Evolutionary conservation across 2,329 filamentous ascomycete species (phyloP).

Genomic region (Phialophora verrucosa): DNA sequence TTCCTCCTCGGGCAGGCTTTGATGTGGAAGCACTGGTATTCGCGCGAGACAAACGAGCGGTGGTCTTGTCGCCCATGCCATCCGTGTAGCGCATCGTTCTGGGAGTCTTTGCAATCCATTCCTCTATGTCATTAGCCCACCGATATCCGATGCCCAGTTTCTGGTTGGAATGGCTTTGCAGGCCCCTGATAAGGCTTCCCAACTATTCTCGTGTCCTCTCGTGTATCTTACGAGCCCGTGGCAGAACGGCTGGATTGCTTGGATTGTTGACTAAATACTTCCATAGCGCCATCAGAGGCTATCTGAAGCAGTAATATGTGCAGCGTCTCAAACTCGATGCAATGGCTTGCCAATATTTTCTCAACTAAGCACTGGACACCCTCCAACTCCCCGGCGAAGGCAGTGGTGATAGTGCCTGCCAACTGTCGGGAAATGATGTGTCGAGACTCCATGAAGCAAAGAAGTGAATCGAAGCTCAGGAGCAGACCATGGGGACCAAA

Average conservation of each 20-base stretch:
- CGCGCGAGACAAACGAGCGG: not conserved
- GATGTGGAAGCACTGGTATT: not conserved
- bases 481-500: conserved; percentile 10
- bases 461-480: conserved; percentile 15
- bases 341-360: conserved; percentile 5
- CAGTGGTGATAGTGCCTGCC: not conserved
- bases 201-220: conserved; percentile 13
- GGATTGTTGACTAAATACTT: conserved; percentile 48
- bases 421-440: not conserved
- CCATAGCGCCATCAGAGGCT: conserved; percentile 47
- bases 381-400: not conserved
- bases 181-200: conserved; percentile 22
- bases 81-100: conserved; percentile 22
- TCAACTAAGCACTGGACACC: conserved; percentile 3
- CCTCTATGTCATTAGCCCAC: conserved; percentile 64
- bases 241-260: conserved; percentile 46
- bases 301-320: conserved; percentile 13
- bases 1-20: not conserved
- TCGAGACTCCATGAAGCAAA: conserved; percentile 4
- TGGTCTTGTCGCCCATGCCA: not conserved
- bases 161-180: conserved; percentile 19
- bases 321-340: conserved; percentile 9
- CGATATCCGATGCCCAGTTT: conserved; percentile 46
- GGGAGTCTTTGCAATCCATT: conserved; percentile 61
- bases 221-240: conserved; percentile 49